Evolutionary conservation across 768 basidiomycete species (phyloP), one percentile per base, ranked within the genome.

Genomic region (Glaciozyma martinii): DNA sequence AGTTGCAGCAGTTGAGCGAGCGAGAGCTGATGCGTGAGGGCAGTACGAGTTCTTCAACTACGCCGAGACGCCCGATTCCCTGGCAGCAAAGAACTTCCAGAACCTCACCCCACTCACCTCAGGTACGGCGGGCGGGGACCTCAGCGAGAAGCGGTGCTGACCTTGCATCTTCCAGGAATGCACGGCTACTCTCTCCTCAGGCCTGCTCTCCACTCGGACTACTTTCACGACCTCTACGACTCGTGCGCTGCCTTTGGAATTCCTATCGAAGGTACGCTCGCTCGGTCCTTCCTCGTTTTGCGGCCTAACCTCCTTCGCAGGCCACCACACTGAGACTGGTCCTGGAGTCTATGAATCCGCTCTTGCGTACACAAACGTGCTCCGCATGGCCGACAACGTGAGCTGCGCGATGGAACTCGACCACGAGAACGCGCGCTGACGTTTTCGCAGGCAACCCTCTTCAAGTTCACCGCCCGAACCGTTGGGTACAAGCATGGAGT

Each of bases 381-480:
- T 82, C 40, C 80, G 86, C 57, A 90, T 93, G 84, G 91, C 89
- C 1, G 91, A 94, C 73, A 92, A 91, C 73, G 92, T 40, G 37
- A 40, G 37, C 37, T 40, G 3, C 15, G 10, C 37, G 37, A 3
- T 6, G 10, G 37, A 40, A 13, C 15, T 6, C 37, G 37, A 40
- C 15, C 10, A 8, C 37, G 37, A 40, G 37, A 13, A 40, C 2
- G 12, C 37, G 10, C 15, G 12, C 37, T 40, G 37, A 40, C 37
- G 37, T 13, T 13, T 13, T 40, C 37, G 12, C 37, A 40, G 37
- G 37, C 93, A 0, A 82, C 86, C 59, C 78, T 99, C 55, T 99
- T 90, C 83, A 99, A 99, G 76, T 88, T 86, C 70, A 76, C 89
- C 19, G 88, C 90, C 4, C 97, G 97, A 80, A 90, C 90, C 65